phyloP scores from a whole-genome alignment of 192 early-diverging fungal genomes.

The Podila clonocystis region DNA sequence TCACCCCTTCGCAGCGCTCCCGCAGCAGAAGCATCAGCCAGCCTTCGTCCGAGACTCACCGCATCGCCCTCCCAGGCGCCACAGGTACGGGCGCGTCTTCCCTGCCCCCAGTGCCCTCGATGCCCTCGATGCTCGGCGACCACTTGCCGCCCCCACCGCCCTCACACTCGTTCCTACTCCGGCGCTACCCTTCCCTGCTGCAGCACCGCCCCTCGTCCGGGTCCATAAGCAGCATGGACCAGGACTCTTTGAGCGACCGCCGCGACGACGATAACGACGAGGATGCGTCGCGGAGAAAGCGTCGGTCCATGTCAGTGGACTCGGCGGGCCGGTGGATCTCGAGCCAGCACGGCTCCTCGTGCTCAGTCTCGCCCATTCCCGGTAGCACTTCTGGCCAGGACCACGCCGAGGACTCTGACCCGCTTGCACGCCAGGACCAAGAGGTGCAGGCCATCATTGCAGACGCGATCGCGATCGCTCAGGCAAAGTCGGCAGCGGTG shows the following conservation, averaged over 20 bases:
- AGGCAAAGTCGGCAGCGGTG: constrained; percentile 21
- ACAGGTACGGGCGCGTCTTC: background rate
- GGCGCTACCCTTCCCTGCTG: background rate
- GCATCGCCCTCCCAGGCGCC: constrained; percentile 12
- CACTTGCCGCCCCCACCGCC: constrained; percentile 12
- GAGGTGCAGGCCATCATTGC: constrained; percentile 31
- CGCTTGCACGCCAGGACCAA: constrained; percentile 5
- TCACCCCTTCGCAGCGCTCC: background rate
- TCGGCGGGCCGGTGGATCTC: background rate
- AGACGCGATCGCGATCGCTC: constrained; percentile 25
- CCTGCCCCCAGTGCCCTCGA: background rate
- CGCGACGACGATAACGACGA: background rate
- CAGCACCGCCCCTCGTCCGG: background rate
- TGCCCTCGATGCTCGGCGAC: constrained; percentile 5
- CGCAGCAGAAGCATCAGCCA: constrained; percentile 4
- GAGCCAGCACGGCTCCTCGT: background rate
- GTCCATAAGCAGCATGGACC: background rate
- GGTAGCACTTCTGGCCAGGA: too few relatives aligned
- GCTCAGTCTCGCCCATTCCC: background rate
- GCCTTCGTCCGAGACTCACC: background rate
- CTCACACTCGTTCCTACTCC: background rate
- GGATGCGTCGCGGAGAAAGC: background rate
- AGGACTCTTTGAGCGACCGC: background rate
- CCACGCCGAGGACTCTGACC: too few relatives aligned
- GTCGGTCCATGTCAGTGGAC: constrained; percentile 21